Evolutionary conservation across 192 early-diverging fungal genomes (phyloP).

Genomic region (Geranomyces variabilis): DNA sequence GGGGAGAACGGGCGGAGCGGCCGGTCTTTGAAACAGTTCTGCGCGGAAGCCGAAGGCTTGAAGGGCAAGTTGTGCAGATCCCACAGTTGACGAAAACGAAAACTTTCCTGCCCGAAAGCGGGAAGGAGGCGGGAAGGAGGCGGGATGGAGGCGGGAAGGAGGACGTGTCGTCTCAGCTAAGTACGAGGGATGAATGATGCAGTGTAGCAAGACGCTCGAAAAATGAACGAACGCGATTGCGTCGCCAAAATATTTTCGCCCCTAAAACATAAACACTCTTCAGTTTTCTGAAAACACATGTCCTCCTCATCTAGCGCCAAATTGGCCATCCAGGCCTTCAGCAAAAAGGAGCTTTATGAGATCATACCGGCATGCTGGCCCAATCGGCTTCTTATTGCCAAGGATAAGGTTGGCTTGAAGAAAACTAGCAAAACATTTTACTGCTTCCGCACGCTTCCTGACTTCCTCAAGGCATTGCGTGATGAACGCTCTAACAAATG

Average conservation of each 20-base stretch:
- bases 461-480: constrained; percentile 5
- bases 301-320: not conserved
- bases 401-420: constrained; percentile 6
- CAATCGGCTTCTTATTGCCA: constrained; percentile 2
- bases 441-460: constrained; percentile 3
- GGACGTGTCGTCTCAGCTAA: too few relatives aligned
- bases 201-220: too few relatives aligned
- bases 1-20: too few relatives aligned
- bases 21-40: too few relatives aligned
- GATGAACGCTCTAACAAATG: not conserved
- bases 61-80: too few relatives aligned
- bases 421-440: constrained; percentile 8
- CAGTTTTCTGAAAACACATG: constrained; percentile 9
- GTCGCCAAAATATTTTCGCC: not conserved
- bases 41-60: too few relatives aligned
- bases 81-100: too few relatives aligned
- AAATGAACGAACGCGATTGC: not conserved
- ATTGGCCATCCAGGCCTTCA: constrained; percentile 16
- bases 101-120: too few relatives aligned
- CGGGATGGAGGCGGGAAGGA: too few relatives aligned
- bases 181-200: too few relatives aligned
- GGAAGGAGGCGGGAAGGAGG: too few relatives aligned
- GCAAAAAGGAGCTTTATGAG: constrained; percentile 20
- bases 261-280: not conserved
- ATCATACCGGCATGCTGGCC: constrained; percentile 5